A percentile compares a stretch with the other conserved stretches of the same genome.
These are phyloP conservation scores for Phialophora expanda DNA, from an alignment of 2,329 filamentous ascomycete species.

Conservation along the genomic window DNA sequence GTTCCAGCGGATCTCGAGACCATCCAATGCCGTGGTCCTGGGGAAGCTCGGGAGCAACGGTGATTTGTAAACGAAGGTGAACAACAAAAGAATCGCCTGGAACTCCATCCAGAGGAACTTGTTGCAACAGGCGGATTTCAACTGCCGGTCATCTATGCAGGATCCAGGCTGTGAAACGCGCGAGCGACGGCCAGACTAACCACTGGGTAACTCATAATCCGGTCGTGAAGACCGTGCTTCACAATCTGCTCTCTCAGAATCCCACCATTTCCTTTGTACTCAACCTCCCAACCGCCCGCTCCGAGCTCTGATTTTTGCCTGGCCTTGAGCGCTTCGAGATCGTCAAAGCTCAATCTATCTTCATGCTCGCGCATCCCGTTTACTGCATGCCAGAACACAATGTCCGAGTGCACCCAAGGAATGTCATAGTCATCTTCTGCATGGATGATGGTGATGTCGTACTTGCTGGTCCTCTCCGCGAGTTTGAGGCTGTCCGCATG, in stretches of 20 bases:
- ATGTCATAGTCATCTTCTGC: constrained; percentile 45
- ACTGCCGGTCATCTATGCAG: neutral
- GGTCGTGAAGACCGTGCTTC: constrained; percentile 63
- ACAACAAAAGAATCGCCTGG: too few species aligned
- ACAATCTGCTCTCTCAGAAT: constrained; percentile 61
- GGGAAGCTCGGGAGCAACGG: too few species aligned
- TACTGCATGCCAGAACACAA: constrained; percentile 61
- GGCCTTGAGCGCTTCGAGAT: constrained; percentile 54
- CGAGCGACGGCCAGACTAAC: constrained; percentile 59
- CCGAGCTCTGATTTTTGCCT: constrained; percentile 50
- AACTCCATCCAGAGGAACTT: too few species aligned
- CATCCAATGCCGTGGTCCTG: too few species aligned
- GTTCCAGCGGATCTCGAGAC: too few species aligned
- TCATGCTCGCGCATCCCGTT: constrained; percentile 53
- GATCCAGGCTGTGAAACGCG: constrained; percentile 46
- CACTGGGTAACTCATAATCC: constrained; percentile 63
- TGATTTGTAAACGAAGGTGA: too few species aligned
- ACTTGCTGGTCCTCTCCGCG: constrained; percentile 34
- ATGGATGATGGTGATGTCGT: constrained; percentile 45
- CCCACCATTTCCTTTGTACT: constrained; percentile 54
- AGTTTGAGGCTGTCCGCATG: constrained; percentile 41
- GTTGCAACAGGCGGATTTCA: neutral
- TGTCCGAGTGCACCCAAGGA: constrained; percentile 50
- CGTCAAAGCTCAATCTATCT: constrained; percentile 45
- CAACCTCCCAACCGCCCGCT: constrained; percentile 57